Evolutionary conservation across 192 early-diverging fungal genomes (phyloP), one percentile per base, ranked within the genome.

Genomic region (Umbelopsis ramanniana): DNA sequence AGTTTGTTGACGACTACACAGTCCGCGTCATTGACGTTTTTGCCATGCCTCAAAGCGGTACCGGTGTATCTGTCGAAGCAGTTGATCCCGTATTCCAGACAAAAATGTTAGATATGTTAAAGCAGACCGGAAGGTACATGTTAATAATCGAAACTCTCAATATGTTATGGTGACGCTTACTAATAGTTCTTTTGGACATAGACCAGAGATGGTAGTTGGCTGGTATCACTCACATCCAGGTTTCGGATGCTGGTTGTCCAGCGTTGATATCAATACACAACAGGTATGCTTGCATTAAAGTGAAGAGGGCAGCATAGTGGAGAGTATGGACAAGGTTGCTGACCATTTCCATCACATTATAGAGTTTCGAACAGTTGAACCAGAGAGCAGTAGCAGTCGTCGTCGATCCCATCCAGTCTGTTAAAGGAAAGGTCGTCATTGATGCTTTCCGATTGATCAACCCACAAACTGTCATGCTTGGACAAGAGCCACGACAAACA

Each of bases 211-310:
- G 85, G 98, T 99, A 17, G 98, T 99, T 26, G 98, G 98, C n/a
- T 99, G 98, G 98, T 99, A 99, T 81, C 98, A 99, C 84, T 99
- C 98, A 71, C 98, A 99, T 85, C 98, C 98, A 38, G 98, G 98
- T 57, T 99, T 99, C 72, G 98, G 98, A 50, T 99, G 98, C 88
- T 99, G 98, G 98, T 87, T 99, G 33, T 98, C 97, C 21, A 97
- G 95, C 76, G 97, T 98, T 10, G 98, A 99, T 85, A 93, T 98
- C 63, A 97, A 97, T 84, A 99, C 98, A 52, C 98, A 99, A 82
- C 95, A 97, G 87, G 93, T 93, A 85, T 33, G 12, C 11, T 29
- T 19, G 26, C 38, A 4, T 29, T 35, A 35, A 23, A 29, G 38
- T n/a, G 4, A 14, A 35, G 23, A 4, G 43, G 26, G 10, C 17